A percentile compares a stretch with the other conserved stretches of the same genome.
Evolutionary conservation across 352 stramenopile genomes (phyloP).

Genomic region (Phytophthora europaea): DNA sequence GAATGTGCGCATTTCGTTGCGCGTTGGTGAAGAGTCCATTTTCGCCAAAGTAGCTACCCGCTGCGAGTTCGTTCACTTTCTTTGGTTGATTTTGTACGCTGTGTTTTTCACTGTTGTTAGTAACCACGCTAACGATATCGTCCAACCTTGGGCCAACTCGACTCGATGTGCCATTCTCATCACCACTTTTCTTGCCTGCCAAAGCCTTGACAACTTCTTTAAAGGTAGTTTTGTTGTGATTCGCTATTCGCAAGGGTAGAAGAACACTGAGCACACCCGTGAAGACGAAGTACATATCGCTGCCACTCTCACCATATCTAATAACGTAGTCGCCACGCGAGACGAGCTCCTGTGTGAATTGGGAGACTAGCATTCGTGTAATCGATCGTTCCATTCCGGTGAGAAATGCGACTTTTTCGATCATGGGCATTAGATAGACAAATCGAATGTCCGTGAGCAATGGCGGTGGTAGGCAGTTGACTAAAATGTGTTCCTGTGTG

Average conservation of each 20-base stretch:
- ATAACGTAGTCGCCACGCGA: conserved; percentile 64
- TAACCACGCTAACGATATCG: neutral
- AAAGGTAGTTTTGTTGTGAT: conserved; percentile 6
- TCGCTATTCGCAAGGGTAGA: conserved; percentile 24
- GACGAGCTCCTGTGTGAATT: conserved; percentile 66
- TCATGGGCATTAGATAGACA: conserved; percentile 69
- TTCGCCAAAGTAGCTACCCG: conserved; percentile 71
- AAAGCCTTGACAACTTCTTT: neutral
- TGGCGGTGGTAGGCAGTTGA: conserved; percentile 62
- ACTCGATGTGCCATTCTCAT: neutral
- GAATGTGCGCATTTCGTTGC: conserved; percentile 52
- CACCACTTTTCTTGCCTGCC: neutral
- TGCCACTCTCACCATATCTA: conserved; percentile 57
- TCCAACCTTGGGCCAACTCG: conserved; percentile 1
- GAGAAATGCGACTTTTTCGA: conserved; percentile 69
- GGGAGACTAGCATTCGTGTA: conserved; percentile 68
- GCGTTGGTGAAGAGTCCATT: conserved; percentile 64
- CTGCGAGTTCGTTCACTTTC: conserved; percentile 59
- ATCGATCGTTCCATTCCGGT: conserved; percentile 55
- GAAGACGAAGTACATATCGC: conserved; percentile 82
- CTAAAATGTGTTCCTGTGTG: conserved; percentile 65
- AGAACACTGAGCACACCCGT: conserved; percentile 55
- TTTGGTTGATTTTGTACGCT: conserved; percentile 27
- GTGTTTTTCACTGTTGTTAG: neutral
- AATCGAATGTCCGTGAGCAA: conserved; percentile 64